These are phyloP conservation scores for Xylaria sp. DNA, from an alignment of 495 filamentous ascomycete genomes.

Conservation along the genomic window DNA sequence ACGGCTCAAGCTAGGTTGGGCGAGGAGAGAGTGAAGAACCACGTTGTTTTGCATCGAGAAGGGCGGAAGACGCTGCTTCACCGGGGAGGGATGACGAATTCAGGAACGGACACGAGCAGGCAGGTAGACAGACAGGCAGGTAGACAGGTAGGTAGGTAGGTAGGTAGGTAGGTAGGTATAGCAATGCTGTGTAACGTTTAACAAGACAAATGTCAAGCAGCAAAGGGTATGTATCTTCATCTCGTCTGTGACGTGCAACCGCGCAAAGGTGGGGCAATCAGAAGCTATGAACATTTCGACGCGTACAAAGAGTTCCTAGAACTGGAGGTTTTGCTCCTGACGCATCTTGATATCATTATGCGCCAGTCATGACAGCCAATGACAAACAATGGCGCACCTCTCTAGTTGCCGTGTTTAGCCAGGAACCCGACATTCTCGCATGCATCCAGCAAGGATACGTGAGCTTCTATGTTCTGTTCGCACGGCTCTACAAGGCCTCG, in stretches of 20 bases:
- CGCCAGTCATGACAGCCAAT: constrained; percentile 29
- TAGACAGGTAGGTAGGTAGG: too few relatives aligned
- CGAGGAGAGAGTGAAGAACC: background rate
- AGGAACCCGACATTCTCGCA: constrained; percentile 3
- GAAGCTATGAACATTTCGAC: background rate
- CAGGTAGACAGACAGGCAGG: too few relatives aligned
- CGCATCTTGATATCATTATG: background rate
- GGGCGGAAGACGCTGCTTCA: background rate
- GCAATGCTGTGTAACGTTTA: background rate
- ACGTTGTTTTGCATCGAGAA: background rate
- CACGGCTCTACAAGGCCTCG: background rate
- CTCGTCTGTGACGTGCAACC: constrained; percentile 17
- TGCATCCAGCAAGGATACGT: constrained; percentile 4
- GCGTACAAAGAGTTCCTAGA: constrained; percentile 1
- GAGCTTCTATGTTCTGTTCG: background rate
- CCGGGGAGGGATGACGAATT: background rate
- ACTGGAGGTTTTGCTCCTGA: constrained; percentile 42
- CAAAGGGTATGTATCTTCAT: background rate
- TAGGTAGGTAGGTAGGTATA: too few relatives aligned
- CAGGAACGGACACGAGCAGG: background rate
- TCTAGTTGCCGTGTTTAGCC: constrained; percentile 18
- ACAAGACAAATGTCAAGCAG: background rate
- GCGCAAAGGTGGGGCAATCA: background rate
- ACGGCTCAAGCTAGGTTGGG: background rate
- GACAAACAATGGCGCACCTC: background rate